Evolutionary conservation across 78 protist genomes (phyloP).

Genomic region (Dictyostelium intermedium): DNA sequence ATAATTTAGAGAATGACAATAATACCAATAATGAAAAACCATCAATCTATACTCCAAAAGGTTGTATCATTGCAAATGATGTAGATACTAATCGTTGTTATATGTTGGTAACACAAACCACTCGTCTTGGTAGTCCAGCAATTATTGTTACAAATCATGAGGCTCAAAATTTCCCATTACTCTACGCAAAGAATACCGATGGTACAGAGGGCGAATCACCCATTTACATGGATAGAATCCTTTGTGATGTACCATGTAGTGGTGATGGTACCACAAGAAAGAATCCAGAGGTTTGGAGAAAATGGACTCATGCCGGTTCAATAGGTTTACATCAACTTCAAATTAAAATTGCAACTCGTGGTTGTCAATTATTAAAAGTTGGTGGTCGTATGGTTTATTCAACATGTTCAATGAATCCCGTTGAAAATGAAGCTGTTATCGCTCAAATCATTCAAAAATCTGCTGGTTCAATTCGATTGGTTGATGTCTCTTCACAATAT

Average conservation of each 20-base stretch:
- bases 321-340: conserved; percentile 89
- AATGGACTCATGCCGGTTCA: conserved; percentile 84
- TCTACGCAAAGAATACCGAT: neutral
- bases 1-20: neutral
- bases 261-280: conserved; percentile 99
- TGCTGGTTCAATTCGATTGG: conserved; percentile 81
- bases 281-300: conserved; percentile 90
- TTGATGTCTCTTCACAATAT: conserved; percentile 82
- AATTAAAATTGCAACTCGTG: conserved; percentile 88
- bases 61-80: conserved; percentile 98
- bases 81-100: conserved; percentile 92
- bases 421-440: conserved; percentile 99
- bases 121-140: conserved; percentile 84
- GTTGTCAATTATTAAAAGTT: conserved; percentile 80
- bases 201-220: neutral
- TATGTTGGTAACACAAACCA: conserved; percentile 91
- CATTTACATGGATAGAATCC: conserved; percentile 90
- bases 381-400: conserved; percentile 98
- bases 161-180: conserved; percentile 85
- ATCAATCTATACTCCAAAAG: neutral
- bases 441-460: conserved; percentile 81
- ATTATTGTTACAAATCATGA: conserved; percentile 91
- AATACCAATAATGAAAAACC: neutral
- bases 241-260: conserved; percentile 98
- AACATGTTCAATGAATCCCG: conserved; percentile 98